Evolutionary conservation across 2,329 filamentous ascomycete genomes (phyloP), one percentile per base, ranked within the genome.

Genomic region (Septoria petroselini): DNA sequence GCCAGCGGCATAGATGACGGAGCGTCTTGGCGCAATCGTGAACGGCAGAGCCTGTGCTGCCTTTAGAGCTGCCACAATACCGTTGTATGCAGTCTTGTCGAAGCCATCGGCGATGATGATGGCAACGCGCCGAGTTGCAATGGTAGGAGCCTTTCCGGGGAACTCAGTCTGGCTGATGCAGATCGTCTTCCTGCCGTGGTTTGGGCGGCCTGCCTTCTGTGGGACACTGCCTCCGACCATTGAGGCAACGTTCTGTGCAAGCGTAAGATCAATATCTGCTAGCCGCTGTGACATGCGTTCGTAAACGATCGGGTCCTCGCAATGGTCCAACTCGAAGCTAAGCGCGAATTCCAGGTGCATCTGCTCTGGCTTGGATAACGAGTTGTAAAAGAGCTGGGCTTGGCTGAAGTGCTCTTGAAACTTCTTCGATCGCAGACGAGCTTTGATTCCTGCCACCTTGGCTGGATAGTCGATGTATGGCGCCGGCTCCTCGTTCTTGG

Each of bases 331-430:
- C 69, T 88, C 85, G 62, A 88, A 89, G 2, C 74, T 73, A 8
- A 88, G 75, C 0, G 85, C 81, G 29, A 71, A 73, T 21, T 73
- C 71, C 12, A 86, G 68, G 64, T 88, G 85, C 9, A 64, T 62
- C 69, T 86, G 82, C 68, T 91, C 88, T 3, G 81, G 72, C 0
- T 76, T 70, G 0, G 81, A 80, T 58, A 91, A 69, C 12, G 85
- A 90, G 73, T 91, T 91, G 73, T 83, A 91, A 73, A 93, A 93
- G 1, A 91, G 73, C 64, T 91, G 86, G 0, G 88, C 86, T 66
- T 93, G 88, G 41, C 79, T 83, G 69, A 80, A 81, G 65, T 91
- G 86, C 54, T 93, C 86, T 56, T 76, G 78, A 75, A 91, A 91
- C 71, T 91, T 91, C 58, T 76, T 76, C 56, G 82, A 86, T 50